A percentile compares a stretch with the other conserved stretches of the same genome.
phyloP scores from a whole-genome alignment of 129 eudicot genomes.

The Saussurea involucrata region DNA sequence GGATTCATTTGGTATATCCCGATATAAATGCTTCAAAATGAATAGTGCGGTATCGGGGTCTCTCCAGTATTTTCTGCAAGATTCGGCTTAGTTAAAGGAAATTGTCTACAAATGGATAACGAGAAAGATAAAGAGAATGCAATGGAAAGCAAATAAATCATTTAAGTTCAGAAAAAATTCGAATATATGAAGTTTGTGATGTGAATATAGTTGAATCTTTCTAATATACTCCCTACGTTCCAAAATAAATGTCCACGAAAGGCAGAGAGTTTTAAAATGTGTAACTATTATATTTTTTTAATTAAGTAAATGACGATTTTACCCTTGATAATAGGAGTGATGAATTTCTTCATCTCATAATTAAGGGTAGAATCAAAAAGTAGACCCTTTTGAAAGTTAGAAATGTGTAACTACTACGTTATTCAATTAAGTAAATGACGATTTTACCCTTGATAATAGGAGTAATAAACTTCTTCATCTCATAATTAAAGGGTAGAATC shows the following conservation, averaged over 20 bases:
- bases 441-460: neutral
- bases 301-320: neutral
- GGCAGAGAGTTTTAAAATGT: neutral
- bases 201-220: neutral
- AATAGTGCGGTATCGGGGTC: slow-evolving; percentile 88
- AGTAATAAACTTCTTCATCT: neutral
- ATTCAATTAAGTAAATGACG: neutral
- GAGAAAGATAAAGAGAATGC: neutral
- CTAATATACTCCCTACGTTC: neutral
- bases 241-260: neutral
- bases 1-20: slow-evolving; percentile 63
- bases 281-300: neutral
- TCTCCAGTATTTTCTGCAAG: slow-evolving; percentile 90
- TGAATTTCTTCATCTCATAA: neutral
- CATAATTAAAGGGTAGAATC: neutral
- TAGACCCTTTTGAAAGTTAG: too few species aligned
- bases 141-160: neutral
- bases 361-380: neutral
- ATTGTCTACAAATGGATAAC: neutral
- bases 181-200: too few species aligned
- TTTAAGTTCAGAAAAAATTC: too few species aligned
- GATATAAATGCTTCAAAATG: slow-evolving; percentile 77
- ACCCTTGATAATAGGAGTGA: neutral
- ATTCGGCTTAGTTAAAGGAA: neutral
- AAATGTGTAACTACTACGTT: neutral